Base-by-base conservation (phyloP, 2,329 filamentous ascomycete genomes). In the Mycogone perniciosa region DNA sequence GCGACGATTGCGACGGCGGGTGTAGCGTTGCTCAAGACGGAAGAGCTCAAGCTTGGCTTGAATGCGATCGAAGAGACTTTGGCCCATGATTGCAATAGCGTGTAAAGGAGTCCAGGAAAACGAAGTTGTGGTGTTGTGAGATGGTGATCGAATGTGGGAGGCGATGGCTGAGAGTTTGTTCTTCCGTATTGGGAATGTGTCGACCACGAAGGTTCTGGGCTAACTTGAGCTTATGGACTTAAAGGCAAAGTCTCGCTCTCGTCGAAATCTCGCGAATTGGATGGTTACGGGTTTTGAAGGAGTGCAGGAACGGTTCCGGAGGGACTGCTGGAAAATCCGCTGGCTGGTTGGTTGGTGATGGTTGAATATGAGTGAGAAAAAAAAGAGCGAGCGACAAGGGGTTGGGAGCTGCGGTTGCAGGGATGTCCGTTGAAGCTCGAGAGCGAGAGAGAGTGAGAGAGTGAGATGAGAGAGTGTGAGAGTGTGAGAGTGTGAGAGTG, bases 11-110 rank as follows among this genome's bases (percentile, higher is more conserved):
- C 92, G 89, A 67, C 89, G 86, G 63, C 87, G 87, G 46, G 91
- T 95, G 76, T 97, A 97, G 62, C 89, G 86, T 74, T 96, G 86
- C 75, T 97, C 92, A 59, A 97, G 85, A 45, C 90, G 88, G 77
- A 95, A 93, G 64, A 97, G 82, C 76, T 97, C 90, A 62, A 95
- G 76, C 76, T 87, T 82, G 54, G 80, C 77, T 60, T 84, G 77
- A 66, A 84, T 77, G 66, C 78, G 76, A 54, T 81, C 76, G 60
- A 85, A 63, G 62, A 84, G 63, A 60, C 73, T 74, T 62, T 74
- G 71, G 46, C 72, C 74, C 74, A 77, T 77, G 58, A 44, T 64
- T 58, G 60, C 57, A 59, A 56, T 54, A 45, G 46, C 13, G 4
- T 39, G 33, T n/a, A 6, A 8, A 29, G 13, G n/a, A 27, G 10